A percentile compares a stretch with the other conserved stretches of the same genome.
phyloP scores from a whole-genome alignment of 768 basidiomycete species.

The Boletellus sp. region DNA sequence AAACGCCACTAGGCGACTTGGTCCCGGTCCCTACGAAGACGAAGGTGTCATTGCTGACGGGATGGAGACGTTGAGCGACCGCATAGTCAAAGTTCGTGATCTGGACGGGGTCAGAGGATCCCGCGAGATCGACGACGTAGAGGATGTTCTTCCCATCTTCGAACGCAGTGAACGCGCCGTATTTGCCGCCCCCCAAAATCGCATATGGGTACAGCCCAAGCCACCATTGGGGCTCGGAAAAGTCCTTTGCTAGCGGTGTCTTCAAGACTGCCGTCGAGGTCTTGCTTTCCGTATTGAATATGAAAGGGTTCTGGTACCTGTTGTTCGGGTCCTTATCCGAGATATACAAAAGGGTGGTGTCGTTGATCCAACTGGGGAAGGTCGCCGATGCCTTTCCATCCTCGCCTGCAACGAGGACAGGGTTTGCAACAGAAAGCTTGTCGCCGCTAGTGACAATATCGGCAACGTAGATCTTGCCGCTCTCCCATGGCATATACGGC shows the following conservation, averaged over 20 bases:
- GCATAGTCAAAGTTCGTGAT: conserved; percentile 6
- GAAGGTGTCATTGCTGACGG: neutral
- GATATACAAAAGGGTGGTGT: conserved; percentile 54
- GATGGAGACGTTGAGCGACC: conserved; percentile 14
- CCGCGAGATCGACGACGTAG: conserved; percentile 27
- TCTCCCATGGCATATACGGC: conserved; percentile 69
- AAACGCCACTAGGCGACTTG: conserved; percentile 5
- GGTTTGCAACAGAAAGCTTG: conserved; percentile 30
- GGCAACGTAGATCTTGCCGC: conserved; percentile 48
- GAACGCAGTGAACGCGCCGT: conserved; percentile 31
- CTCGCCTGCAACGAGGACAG: conserved; percentile 46
- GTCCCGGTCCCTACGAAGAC: conserved; percentile 11
- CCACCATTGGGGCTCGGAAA: conserved; percentile 16
- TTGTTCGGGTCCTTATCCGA: conserved; percentile 45
- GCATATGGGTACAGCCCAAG: conserved; percentile 20
- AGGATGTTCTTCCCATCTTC: conserved; percentile 30
- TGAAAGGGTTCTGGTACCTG: conserved; percentile 52
- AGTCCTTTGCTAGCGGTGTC: conserved; percentile 19
- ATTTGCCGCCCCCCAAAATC: conserved; percentile 19
- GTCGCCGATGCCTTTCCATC: conserved; percentile 35
- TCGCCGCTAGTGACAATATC: conserved; percentile 25
- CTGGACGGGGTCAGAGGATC: neutral
- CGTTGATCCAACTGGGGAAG: conserved; percentile 36
- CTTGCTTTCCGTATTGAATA: conserved; percentile 24
- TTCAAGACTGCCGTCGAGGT: conserved; percentile 26